Conservation (phyloP, 805 yeast species). For the Ogataea ramenticola region DNA sequence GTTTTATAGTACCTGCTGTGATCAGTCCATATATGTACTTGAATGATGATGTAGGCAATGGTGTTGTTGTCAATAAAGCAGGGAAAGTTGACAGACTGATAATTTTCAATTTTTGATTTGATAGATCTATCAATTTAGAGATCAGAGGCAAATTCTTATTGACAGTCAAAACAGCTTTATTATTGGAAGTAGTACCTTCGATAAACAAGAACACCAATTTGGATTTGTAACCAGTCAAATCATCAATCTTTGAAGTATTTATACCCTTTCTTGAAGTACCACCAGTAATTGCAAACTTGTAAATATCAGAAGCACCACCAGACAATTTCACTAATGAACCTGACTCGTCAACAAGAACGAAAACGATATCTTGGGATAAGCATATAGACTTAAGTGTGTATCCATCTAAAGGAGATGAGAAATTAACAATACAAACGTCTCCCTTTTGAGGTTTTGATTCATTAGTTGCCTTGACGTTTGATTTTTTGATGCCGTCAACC, state of each 20-base stretch:
- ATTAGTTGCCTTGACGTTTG: constrained; percentile 27
- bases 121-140: not conserved
- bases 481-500: constrained; percentile 44
- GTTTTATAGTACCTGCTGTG: constrained; percentile 11
- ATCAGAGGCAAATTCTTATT: constrained; percentile 16
- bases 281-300: not conserved
- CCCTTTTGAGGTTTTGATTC: constrained; percentile 30
- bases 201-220: constrained; percentile 29
- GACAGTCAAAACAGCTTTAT: constrained; percentile 64
- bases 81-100: constrained; percentile 34
- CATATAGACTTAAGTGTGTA: constrained; percentile 22
- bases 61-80: constrained; percentile 26
- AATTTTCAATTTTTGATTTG: constrained; percentile 24
- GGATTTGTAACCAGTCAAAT: not conserved
- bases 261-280: not conserved
- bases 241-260: not conserved
- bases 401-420: constrained; percentile 53
- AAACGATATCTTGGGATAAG: constrained; percentile 4
- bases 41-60: constrained; percentile 16
- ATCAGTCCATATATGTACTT: constrained; percentile 8
- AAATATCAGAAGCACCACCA: constrained; percentile 6
- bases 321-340: no score
- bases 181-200: constrained; percentile 86
- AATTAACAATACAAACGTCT: constrained; percentile 51
- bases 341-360: constrained; percentile 7